These are phyloP conservation scores for Solanum lignicaule DNA, from an alignment of 257 asterid genomes.

Conservation along the genomic window DNA sequence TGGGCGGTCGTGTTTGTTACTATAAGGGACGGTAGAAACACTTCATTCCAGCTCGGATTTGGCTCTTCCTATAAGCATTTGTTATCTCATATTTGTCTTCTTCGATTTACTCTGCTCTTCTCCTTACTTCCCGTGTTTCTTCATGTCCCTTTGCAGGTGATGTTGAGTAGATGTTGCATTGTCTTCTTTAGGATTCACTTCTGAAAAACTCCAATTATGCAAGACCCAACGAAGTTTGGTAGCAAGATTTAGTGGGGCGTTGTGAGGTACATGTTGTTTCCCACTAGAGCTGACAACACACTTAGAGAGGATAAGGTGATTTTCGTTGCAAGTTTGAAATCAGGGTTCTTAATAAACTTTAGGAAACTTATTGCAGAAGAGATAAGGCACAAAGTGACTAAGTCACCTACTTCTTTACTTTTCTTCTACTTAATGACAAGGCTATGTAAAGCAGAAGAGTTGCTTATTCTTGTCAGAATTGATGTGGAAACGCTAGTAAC, in stretches of 20 bases:
- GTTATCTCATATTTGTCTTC: not conserved
- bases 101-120: not conserved
- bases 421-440: not conserved
- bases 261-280: not conserved
- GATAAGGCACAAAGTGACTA: not conserved
- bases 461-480: not conserved
- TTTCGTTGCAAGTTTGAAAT: not conserved
- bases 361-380: not conserved
- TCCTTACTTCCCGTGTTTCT: not conserved
- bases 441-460: not conserved
- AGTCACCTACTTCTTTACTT: not conserved
- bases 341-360: not conserved
- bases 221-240: not conserved
- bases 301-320: not conserved
- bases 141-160: not conserved
- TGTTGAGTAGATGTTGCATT: not conserved
- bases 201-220: not conserved
- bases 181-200: not conserved
- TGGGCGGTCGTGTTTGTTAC: not conserved
- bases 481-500: not conserved
- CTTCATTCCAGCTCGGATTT: not conserved
- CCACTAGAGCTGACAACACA: not conserved
- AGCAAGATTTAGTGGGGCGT: not conserved
- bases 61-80: not conserved
- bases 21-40: not conserved